Evolutionary conservation across 2,329 filamentous ascomycete genomes (phyloP), one percentile per base, ranked within the genome.

Genomic region (Penicillium sp.): DNA sequence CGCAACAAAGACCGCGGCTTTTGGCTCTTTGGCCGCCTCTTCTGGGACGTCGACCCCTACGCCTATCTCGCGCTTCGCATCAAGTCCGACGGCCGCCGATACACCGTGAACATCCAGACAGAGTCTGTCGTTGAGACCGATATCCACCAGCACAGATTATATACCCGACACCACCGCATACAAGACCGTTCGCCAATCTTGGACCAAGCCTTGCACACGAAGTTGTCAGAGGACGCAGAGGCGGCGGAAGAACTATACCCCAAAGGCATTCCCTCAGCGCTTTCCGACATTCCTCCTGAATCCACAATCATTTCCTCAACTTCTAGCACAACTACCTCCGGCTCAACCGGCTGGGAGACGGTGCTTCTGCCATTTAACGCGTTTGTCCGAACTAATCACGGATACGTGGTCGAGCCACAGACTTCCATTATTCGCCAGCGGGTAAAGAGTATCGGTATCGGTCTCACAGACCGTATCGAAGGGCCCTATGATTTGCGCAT

Each of bases 51-150:
- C 52, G 93, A 96, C 68, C 87, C 90, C 3, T 98, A 96, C 76
- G 79, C 84, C 13, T 97, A 92, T 75, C 86, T 99, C 10, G 93
- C 91, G 0, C 76, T 99, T 69, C 88, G 93, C 14, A 83, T 99
- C 66, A 95, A 92, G 73, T 93, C 90, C 3, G 95, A 98, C 71
- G 93, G 92, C 16, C 83, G 95, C 57, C 89, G 90, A 68, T 99
- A 98, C 79, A 91, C 96, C 56, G 86, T 99, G 68, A 99, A 99
- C 75, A 80, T 99, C 16, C 95, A 98, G 79, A 96, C 93, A 3
- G 93, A 99, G 71, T 90, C 90, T 1, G 88, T 99, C 54, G 90
- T 96, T 48, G 90, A 91, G 11, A 93, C 92, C n/a, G 95, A 99
- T 73, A 82, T 99, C 61, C 95, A 98, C 74, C 95, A 99, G 73